phyloP scores from a whole-genome alignment of 2,329 filamentous ascomycete genomes.

The Hypoxylon sp. region DNA sequence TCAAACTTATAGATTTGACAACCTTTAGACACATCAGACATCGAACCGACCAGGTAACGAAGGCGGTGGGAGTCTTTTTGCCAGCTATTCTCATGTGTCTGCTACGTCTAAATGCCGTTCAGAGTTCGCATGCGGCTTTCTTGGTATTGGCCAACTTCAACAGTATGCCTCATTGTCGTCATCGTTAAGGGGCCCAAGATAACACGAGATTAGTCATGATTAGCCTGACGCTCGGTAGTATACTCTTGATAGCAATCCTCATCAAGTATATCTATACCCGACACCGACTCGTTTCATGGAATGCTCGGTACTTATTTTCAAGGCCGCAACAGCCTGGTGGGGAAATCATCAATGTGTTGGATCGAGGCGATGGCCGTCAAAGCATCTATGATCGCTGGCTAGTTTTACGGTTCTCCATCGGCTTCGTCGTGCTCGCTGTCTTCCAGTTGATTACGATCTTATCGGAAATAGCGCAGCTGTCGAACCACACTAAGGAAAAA shows the following conservation, averaged over 20 bases:
- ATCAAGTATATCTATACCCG: slow-evolving; percentile 59
- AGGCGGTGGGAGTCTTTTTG: slow-evolving; percentile 56
- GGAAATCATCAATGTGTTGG: slow-evolving; percentile 40
- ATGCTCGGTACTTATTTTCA: slow-evolving; percentile 49
- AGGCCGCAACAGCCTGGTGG: slow-evolving; percentile 43
- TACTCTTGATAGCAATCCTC: slow-evolving; percentile 57
- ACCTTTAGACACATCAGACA: slow-evolving; percentile 51
- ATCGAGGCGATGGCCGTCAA: slow-evolving; percentile 41
- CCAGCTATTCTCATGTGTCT: slow-evolving; percentile 57
- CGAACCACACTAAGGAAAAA: slow-evolving; percentile 48
- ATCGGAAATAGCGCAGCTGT: slow-evolving; percentile 52
- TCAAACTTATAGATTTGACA: slow-evolving; percentile 51
- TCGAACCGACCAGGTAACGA: slow-evolving; percentile 52
- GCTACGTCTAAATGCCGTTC: slow-evolving; percentile 52
- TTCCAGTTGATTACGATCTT: slow-evolving; percentile 57
- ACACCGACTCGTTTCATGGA: slow-evolving; percentile 52
- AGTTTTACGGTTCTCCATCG: slow-evolving; percentile 58
- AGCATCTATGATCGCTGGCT: slow-evolving; percentile 59
- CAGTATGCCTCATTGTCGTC: slow-evolving; percentile 52
- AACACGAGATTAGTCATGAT: slow-evolving; percentile 54
- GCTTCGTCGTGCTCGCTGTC: slow-evolving; percentile 55
- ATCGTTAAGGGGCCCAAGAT: background rate
- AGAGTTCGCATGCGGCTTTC: slow-evolving; percentile 50
- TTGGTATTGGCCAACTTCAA: slow-evolving; percentile 57
- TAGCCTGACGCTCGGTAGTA: slow-evolving; percentile 54